Evolutionary conservation across 148 eudicot genomes (phyloP).

Genomic region (Tetragonia tetragonoides): DNA sequence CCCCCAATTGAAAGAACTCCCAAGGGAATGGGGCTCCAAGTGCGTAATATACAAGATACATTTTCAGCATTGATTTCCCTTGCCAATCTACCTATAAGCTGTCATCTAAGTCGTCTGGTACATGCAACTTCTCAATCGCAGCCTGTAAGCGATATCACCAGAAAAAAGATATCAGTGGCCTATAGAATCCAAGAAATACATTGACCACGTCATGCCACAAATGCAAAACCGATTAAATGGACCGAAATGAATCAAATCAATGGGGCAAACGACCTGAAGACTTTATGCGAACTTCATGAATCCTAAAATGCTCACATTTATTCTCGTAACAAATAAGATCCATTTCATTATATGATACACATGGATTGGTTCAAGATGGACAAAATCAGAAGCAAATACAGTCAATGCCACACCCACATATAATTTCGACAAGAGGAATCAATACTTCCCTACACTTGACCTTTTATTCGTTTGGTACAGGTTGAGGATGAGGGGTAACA

Average conservation of each 20-base stretch:
- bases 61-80: not conserved
- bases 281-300: too few relatives aligned
- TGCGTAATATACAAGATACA: constrained; percentile 9
- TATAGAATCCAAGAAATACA: not conserved
- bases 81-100: constrained; percentile 23
- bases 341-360: too few relatives aligned
- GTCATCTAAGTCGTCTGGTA: constrained; percentile 85
- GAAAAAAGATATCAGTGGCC: not conserved
- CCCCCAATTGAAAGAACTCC: not conserved
- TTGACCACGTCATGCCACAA: not conserved
- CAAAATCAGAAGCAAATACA: not conserved
- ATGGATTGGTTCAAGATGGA: not conserved
- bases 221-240: not conserved
- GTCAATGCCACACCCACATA: too few relatives aligned
- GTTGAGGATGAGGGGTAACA: not conserved
- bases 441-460: too few relatives aligned
- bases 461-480: too few relatives aligned
- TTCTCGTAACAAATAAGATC: too few relatives aligned
- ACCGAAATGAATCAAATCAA: not conserved
- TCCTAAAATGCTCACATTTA: too few relatives aligned
- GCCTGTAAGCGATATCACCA: constrained; percentile 49
- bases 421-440: not conserved
- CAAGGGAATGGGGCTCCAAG: constrained; percentile 5
- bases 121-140: constrained; percentile 93
- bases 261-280: too few relatives aligned